These are phyloP conservation scores for Trichosanthes cucumerina DNA, from an alignment of 306 rosid genomes.

Conservation along the genomic window DNA sequence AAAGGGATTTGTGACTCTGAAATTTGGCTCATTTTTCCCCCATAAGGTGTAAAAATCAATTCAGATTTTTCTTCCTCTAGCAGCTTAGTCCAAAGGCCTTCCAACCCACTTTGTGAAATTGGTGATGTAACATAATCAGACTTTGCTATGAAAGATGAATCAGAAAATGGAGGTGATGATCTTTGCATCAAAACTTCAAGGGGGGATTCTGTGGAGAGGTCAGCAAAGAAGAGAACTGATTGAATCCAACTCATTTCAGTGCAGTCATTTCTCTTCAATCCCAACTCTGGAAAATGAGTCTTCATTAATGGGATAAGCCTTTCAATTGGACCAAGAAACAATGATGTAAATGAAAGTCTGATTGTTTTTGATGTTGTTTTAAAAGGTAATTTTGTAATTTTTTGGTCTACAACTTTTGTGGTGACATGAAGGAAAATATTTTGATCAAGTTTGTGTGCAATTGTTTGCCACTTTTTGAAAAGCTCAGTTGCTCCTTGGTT, in stretches of 20 bases:
- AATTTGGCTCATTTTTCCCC: constrained; percentile 47
- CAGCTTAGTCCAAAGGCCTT: constrained; percentile 49
- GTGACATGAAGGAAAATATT: constrained; percentile 24
- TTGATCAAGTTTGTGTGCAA: constrained; percentile 37
- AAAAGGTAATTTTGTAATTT: constrained; percentile 14
- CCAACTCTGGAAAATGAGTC: constrained; percentile 39
- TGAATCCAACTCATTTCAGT: constrained; percentile 51
- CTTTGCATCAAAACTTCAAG: constrained; percentile 42
- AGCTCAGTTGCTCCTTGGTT: constrained; percentile 38
- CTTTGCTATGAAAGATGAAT: constrained; percentile 11
- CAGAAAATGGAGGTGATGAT: not conserved
- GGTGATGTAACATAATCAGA: constrained; percentile 44
- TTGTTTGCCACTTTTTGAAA: constrained; percentile 48
- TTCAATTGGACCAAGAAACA: constrained; percentile 34
- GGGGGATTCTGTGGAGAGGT: constrained; percentile 24
- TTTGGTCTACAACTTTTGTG: constrained; percentile 13
- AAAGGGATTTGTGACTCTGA: constrained; percentile 42
- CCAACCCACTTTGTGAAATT: constrained; percentile 32
- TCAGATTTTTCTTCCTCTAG: constrained; percentile 37
- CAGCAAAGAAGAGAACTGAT: constrained; percentile 50
- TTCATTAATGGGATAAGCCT: constrained; percentile 30
- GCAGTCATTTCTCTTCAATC: constrained; percentile 26
- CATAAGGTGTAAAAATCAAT: constrained; percentile 58
- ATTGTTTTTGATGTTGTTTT: constrained; percentile 30
- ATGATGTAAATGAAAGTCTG: constrained; percentile 34